Evolutionary conservation across 1,284 basidiomycete genomes (phyloP), one percentile per base, ranked within the genome.

Genomic region (Coniophora puteana): DNA sequence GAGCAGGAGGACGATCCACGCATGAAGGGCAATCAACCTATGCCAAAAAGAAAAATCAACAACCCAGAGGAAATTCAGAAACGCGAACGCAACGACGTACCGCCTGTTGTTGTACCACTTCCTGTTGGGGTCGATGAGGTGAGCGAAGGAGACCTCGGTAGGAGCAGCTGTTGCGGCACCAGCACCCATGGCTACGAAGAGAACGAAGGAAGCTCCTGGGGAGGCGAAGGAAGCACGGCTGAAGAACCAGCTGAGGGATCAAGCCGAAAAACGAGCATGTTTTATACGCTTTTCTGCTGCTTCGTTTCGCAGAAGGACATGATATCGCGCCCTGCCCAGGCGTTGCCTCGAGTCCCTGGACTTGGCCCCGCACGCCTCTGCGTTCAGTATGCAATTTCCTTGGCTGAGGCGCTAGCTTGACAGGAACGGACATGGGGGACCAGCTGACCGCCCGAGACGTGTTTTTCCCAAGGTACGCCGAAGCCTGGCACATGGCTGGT

Each of bases 61-160:
- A 30, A 30, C 25, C 13, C 27, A 5, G 3, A 4, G 8, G 23
- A 8, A 6, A 20, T 17, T 27, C 2, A 25, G 22, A 18, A 20
- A 33, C 33, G 20, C 20, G 30, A n/a, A 5, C 14, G 14, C 20
- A 21, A 12, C 30, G 14, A 55, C 72, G 38, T 48, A 81, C 80
- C 82, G 68, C 56, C 62, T 74, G 67, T 86, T 85, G 64, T 79
- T 85, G 63, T 80, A 80, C 82, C 82, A 86, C 58, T 69, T 83
- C 58, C 75, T 69, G 46, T 58, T 75, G 20, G 80, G 81, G 61
- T 85, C 77, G 41, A 83, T 49, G 46, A 85, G 67, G 51, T 80
- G 78, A 21, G 57, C 59, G 54, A 75, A 78, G 24, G 69, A 71
- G 28, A 61, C 51, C 18, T 47, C 41, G 11, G 54, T 57, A 28